Evolutionary conservation across 2,329 filamentous ascomycete genomes (phyloP).

Genomic region (Coleophoma eucalyptorum): DNA sequence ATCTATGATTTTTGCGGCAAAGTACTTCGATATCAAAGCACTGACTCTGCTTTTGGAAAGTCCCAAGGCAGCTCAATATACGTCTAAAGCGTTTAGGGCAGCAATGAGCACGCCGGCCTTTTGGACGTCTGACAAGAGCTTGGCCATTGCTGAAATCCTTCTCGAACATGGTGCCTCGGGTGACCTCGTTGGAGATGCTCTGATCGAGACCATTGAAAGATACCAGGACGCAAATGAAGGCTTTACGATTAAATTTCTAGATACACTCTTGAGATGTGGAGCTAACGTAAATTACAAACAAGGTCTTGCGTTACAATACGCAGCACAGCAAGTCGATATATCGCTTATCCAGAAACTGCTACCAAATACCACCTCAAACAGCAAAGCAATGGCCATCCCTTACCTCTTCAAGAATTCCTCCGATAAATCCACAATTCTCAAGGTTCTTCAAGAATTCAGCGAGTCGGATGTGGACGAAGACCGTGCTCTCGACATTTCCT

Average conservation of each 20-base stretch:
- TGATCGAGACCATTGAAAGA: conserved; percentile 42
- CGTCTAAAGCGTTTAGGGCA: conserved; percentile 37
- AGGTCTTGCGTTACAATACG: conserved; percentile 50
- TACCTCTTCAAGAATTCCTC: conserved; percentile 43
- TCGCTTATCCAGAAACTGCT: conserved; percentile 48
- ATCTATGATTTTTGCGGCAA: conserved; percentile 31
- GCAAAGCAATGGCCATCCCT: conserved; percentile 51
- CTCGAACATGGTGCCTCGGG: conserved; percentile 45
- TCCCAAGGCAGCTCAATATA: conserved; percentile 24
- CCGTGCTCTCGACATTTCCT: conserved; percentile 41
- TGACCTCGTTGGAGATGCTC: conserved; percentile 47
- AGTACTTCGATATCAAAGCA: conserved; percentile 5
- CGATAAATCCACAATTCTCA: conserved; percentile 45
- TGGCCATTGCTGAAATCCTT: conserved; percentile 37
- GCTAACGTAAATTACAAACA: conserved; percentile 50
- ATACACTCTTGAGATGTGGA: conserved; percentile 45
- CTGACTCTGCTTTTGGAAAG: conserved; percentile 6
- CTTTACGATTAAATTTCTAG: conserved; percentile 45
- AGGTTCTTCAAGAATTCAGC: conserved; percentile 48
- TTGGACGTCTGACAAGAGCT: conserved; percentile 40
- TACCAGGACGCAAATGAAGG: conserved; percentile 38
- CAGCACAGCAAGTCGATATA: conserved; percentile 46
- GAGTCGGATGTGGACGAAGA: conserved; percentile 49
- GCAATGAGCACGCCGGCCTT: conserved; percentile 42
- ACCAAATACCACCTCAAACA: conserved; percentile 43